Conservation (phyloP, 1,284 basidiomycete species). For the Cutaneotrichosporon sp. region DNA sequence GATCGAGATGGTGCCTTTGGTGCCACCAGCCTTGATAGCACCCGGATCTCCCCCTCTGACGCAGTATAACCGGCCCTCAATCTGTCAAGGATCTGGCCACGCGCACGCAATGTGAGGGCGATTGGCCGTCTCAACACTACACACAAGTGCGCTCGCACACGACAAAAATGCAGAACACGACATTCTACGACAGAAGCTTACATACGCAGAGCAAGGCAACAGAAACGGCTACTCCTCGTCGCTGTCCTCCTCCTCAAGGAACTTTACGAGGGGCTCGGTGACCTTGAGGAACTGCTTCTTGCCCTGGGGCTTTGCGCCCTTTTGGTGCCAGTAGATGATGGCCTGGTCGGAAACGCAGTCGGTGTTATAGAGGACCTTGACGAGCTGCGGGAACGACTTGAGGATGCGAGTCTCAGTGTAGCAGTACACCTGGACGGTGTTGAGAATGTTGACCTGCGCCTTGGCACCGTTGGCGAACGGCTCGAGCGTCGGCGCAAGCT, state of each 20-base stretch:
- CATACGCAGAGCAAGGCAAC: too few species aligned
- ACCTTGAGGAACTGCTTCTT: slow-evolving; percentile 89
- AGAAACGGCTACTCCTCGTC: slow-evolving; percentile 34
- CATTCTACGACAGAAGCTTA: too few species aligned
- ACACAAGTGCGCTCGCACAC: too few species aligned
- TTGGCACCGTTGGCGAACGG: slow-evolving; percentile 81
- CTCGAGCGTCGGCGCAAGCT: slow-evolving; percentile 75
- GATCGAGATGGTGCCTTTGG: too few species aligned
- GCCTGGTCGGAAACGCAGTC: slow-evolving; percentile 92
- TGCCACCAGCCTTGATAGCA: too few species aligned
- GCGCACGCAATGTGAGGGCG: too few species aligned
- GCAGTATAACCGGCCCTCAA: too few species aligned
- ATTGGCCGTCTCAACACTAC: too few species aligned
- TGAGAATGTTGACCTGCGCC: slow-evolving; percentile 85
- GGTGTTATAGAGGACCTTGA: slow-evolving; percentile 92
- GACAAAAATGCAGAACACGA: not conserved
- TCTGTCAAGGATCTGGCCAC: too few species aligned
- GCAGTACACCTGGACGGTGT: slow-evolving; percentile 87
- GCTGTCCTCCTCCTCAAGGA: slow-evolving; percentile 45
- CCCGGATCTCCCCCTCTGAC: too few species aligned
- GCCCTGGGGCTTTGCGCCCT: slow-evolving; percentile 90
- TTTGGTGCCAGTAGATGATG: slow-evolving; percentile 95
- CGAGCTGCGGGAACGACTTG: slow-evolving; percentile 86
- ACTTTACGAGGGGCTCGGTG: slow-evolving; percentile 78
- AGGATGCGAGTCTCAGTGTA: slow-evolving; percentile 91